Evolutionary conservation across 129 eudicot species (phyloP), one percentile per base, ranked within the genome.

Genomic region (Arctium minus): DNA sequence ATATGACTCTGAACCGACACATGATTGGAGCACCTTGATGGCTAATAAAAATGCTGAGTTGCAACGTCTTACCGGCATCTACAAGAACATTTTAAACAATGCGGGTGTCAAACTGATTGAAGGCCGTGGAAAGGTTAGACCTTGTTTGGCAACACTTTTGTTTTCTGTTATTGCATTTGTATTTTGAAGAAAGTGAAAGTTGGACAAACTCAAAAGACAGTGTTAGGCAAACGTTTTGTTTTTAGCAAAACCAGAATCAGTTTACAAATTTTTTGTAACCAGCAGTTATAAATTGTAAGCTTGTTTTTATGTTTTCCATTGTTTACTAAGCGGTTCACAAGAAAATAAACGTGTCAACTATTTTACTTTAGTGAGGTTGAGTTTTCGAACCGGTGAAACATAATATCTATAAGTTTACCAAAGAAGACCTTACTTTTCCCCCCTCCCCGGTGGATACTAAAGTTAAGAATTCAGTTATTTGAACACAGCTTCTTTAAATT

Each of bases 71-170:
- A 92, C 94, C 13, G 98, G 98, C 10, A 93, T 96, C 82, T 96
- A 96, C 86, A 96, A 96, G 86, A 96, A 92, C 83, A 90, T 93
- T 74, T 48, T 96, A 82, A 96, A 87, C 72, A 95, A 90, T 72
- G 94, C 99, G 32, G 92, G 92, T 67, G 98, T 96, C 84, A 86
- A 83, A 84, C 82, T 96, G 79, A 89, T 96, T 50, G 98, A 96
- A 90, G 99, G 99, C 35, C 98, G 99, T 80, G 99, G 99, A 88
- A 96, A 96, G 99, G 99, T 96, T 74, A 76, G 84, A n/a, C 70
- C 76, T 44, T 31, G 3, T 73, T 76, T 73, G 18, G 11, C 67
- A 62, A 39, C 42, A 72, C 44, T 60, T 56, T 6, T 37, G 6
- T 17, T 31, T 69, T 72, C 8, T 9, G 11, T 29, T 53, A 50